Evolutionary conservation across 2,329 filamentous ascomycete species (phyloP).

Genomic region (Colletotrichum costaricense): DNA sequence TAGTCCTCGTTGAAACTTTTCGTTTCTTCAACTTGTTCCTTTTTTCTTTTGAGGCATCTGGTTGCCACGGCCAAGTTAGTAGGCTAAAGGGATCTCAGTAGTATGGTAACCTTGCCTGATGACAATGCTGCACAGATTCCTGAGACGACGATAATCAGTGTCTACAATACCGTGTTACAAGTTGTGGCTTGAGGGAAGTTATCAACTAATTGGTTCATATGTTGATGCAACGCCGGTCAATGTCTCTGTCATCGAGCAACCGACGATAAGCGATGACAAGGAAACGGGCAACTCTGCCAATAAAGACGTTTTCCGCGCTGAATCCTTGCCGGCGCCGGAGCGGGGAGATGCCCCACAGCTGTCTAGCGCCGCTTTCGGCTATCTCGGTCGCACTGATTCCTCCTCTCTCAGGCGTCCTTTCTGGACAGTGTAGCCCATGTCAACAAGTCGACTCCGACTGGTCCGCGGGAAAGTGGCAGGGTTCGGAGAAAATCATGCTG

Average conservation of each 20-base stretch:
- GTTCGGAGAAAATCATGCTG: not conserved
- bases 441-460: not conserved
- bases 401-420: not conserved
- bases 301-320: not conserved
- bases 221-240: not conserved
- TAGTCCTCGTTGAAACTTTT: not conserved
- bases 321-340: conserved; percentile 13
- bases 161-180: too few relatives aligned
- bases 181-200: too few relatives aligned
- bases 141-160: too few relatives aligned
- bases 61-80: too few relatives aligned
- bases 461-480: not conserved
- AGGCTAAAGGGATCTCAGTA: too few relatives aligned
- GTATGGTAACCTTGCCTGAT: too few relatives aligned
- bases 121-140: too few relatives aligned
- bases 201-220: too few relatives aligned
- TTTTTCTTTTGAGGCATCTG: not conserved
- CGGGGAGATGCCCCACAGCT: not conserved
- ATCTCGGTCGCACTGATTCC: not conserved
- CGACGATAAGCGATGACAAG: not conserved
- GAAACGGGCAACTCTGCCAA: conserved; percentile 11
- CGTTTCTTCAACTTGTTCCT: not conserved
- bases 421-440: not conserved
- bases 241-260: not conserved
- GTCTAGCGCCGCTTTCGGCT: conserved; percentile 11